Evolutionary conservation across 768 basidiomycete species (phyloP).

Genomic region (Tricholoma sp.): DNA sequence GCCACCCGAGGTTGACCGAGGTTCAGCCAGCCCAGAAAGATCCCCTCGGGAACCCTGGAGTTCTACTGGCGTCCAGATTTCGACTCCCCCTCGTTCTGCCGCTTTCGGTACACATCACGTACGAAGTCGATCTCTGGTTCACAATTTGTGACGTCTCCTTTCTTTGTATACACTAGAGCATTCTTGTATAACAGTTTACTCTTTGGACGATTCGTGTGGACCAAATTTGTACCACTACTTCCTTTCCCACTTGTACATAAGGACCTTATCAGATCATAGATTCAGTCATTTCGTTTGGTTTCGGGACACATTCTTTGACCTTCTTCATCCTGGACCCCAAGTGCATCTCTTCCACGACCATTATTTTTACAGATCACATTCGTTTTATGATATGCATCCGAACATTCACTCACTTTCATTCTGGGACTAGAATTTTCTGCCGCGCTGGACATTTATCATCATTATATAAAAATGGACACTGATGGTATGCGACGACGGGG

Average conservation of each 20-base stretch:
- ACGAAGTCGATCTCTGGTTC: conserved; percentile 25
- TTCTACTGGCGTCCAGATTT: conserved; percentile 41
- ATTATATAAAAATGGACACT: neutral
- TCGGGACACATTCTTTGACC: no score
- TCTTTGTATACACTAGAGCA: neutral
- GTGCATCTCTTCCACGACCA: no score
- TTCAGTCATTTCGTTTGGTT: no score
- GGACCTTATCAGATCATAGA: neutral
- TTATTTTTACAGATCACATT: neutral
- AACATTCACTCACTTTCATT: neutral
- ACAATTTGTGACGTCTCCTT: conserved; percentile 17
- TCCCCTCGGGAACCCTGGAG: conserved; percentile 25
- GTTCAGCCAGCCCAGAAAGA: conserved; percentile 19
- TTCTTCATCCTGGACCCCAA: no score
- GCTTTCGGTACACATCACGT: conserved; percentile 24
- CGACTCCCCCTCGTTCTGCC: conserved; percentile 32
- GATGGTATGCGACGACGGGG: neutral
- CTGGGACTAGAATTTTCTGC: neutral
- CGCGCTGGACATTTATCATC: neutral
- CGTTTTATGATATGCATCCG: neutral
- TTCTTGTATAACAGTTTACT: conserved; percentile 8
- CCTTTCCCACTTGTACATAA: conserved; percentile 1
- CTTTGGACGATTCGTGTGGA: conserved; percentile 8
- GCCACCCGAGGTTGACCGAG: conserved; percentile 6
- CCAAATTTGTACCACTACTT: conserved; percentile 17